Evolutionary conservation across 2,329 filamentous ascomycete species (phyloP), one percentile per base, ranked within the genome.

Genomic region (Exophiala bonariae): DNA sequence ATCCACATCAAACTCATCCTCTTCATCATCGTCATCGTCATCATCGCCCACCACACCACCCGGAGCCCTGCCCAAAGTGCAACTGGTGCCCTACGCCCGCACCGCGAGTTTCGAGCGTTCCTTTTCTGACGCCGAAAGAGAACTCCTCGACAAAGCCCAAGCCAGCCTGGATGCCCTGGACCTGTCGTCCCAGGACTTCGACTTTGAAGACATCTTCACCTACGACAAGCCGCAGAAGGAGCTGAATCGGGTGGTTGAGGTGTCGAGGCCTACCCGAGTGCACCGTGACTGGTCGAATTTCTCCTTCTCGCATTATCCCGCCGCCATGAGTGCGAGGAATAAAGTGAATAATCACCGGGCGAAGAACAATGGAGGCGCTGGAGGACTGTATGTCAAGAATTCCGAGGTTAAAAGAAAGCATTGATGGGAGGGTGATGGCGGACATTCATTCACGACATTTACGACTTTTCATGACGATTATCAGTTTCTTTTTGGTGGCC

Each of bases 191-290:
- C 47, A 58, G 31, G 57, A 59, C 48, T 59, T 59, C 32, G 57
- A 59, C 36, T 59, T 59, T 35, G 57, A 58, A 40, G 57, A 59
- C 18, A 52, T 59, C 47, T 59, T 59, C 55, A 59, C 57, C 10
- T 59, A 56, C 48, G 57, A 59, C 49, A 55, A 54, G 39, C 57
- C 57, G 10, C 55, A 58, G 41, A 48, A 52, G 34, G 55, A 56
- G 41, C 38, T 58, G 30, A 43, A 43, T 35, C 52, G 46, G 34
- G 53, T 59, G 7, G 55, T 59, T 14, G 57, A 59, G 42, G 57
- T 59, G 10, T 58, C 55, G 8, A 41, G 54, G 7, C 48, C 57
- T 4, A 54, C 55, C 10, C 38, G 52, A 44, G 49, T 22, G 36
- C 53, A n/a, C 28, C 50, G 53, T 16, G 55, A 59, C 32, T 59